Percentiles rank a stretch among this genome's conserved stretches.
These are phyloP conservation scores for Ceratobasidium papillatum DNA, from an alignment of 1,284 basidiomycete species.

Conservation along the genomic window DNA sequence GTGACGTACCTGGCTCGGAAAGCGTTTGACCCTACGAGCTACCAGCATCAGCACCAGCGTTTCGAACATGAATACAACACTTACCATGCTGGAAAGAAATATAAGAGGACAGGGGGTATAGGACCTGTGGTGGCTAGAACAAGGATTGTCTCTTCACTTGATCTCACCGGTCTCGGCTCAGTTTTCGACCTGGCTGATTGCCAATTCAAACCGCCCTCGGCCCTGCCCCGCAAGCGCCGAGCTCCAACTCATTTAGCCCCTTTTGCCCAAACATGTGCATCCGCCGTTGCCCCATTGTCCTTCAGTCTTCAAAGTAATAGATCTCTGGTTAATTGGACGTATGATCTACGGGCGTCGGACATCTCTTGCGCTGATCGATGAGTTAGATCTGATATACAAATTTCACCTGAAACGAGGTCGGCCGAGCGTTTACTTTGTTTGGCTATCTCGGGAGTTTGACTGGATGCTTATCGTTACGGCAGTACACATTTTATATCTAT, in stretches of 20 bases:
- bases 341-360: neutral
- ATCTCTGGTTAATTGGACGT: no score
- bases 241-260: neutral
- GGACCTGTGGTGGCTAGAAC: conserved; percentile 30
- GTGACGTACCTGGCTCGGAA: conserved; percentile 65
- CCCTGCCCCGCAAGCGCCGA: conserved; percentile 32
- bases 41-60: neutral
- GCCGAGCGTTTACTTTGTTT: neutral
- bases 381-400: conserved; percentile 13
- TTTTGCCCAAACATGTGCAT: conserved; percentile 1
- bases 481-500: no score
- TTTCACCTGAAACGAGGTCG: conserved; percentile 10
- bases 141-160: neutral
- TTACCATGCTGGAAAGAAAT: conserved; percentile 31
- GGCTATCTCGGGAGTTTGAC: neutral
- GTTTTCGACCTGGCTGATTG: conserved; percentile 23
- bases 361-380: neutral
- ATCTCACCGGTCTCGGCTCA: conserved; percentile 30
- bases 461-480: no score
- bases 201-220: conserved; percentile 33
- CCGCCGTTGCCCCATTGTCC: neutral
- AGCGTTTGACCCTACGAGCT: conserved; percentile 72
- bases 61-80: neutral
- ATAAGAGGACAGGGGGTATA: conserved; percentile 2
- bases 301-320: no score